phyloP scores from a whole-genome alignment of 1,284 basidiomycete species.

The Paramarasmius palmivorus region DNA sequence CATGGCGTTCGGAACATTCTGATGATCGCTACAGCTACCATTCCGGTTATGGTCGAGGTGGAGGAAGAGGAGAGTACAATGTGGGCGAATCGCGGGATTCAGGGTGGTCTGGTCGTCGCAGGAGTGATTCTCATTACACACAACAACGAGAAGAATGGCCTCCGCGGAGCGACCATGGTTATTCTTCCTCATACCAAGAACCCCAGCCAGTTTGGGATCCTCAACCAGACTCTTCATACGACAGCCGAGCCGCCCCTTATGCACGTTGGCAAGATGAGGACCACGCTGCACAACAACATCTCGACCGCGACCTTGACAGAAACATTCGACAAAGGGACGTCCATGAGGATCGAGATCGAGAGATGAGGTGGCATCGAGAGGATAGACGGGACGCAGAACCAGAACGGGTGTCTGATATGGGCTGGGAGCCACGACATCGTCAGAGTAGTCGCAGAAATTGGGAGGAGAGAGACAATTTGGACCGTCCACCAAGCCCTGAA shows the following conservation, averaged over 20 bases:
- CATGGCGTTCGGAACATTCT: constrained; percentile 49
- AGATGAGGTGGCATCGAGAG: constrained; percentile 32
- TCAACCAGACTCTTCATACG: constrained; percentile 37
- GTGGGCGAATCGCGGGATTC: constrained; percentile 39
- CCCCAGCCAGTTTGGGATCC: constrained; percentile 35
- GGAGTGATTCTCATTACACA: constrained; percentile 39
- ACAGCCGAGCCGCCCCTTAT: constrained; percentile 26
- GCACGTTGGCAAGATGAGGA: constrained; percentile 48
- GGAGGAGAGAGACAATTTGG: constrained; percentile 28
- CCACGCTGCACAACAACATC: constrained; percentile 28
- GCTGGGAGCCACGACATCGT: constrained; percentile 40
- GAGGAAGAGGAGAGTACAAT: constrained; percentile 52
- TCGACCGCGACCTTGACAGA: constrained; percentile 21
- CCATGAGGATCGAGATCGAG: constrained; percentile 11
- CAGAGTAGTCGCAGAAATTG: constrained; percentile 31
- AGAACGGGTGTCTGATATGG: constrained; percentile 40
- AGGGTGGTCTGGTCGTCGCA: constrained; percentile 43
- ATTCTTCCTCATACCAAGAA: constrained; percentile 45
- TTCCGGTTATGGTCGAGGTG: constrained; percentile 47
- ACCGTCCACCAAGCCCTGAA: constrained; percentile 27
- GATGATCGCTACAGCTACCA: constrained; percentile 53
- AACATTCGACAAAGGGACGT: neutral
- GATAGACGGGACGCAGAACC: constrained; percentile 35
- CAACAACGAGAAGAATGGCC: constrained; percentile 45
- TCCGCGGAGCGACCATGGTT: constrained; percentile 39